Conservation (phyloP, 2,329 filamentous ascomycete genomes). For the Daldinia sp. region DNA sequence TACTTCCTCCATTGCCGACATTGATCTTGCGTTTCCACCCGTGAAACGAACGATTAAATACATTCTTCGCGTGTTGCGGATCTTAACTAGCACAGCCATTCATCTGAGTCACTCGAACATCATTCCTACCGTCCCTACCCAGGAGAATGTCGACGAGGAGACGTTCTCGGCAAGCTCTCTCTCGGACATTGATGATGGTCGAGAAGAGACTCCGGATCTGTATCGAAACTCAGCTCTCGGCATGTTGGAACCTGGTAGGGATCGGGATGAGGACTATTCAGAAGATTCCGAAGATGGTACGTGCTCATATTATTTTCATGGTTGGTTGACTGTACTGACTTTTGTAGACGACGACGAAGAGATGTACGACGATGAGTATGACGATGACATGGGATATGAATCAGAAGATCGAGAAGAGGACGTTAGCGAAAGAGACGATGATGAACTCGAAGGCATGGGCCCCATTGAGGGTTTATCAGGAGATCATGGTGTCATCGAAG, state of each 20-base stretch:
- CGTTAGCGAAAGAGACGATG: constrained; percentile 88
- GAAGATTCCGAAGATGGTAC: constrained; percentile 76
- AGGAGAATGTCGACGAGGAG: constrained; percentile 82
- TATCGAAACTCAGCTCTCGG: constrained; percentile 96
- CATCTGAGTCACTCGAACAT: constrained; percentile 85
- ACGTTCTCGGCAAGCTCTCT: constrained; percentile 88
- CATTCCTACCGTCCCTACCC: constrained; percentile 73
- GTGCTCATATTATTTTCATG: constrained; percentile 25
- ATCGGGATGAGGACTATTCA: constrained; percentile 79
- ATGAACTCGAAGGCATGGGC: constrained; percentile 80
- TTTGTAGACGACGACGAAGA: constrained; percentile 79
- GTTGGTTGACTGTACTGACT: constrained; percentile 24
- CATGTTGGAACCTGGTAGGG: constrained; percentile 86
- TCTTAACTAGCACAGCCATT: constrained; percentile 87
- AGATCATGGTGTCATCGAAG: constrained; percentile 73
- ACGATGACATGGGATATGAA: constrained; percentile 91
- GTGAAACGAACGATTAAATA: constrained; percentile 97
- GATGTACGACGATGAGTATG: constrained; percentile 93
- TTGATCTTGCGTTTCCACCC: constrained; percentile 93
- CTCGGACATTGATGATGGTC: constrained; percentile 86
- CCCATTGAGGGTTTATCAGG: constrained; percentile 81
- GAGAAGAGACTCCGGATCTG: constrained; percentile 95
- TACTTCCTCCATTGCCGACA: constrained; percentile 91
- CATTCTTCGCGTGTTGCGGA: constrained; percentile 89
- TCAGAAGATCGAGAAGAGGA: constrained; percentile 85